Percentiles rank a stretch among this genome's conserved stretches.
Evolutionary conservation across 495 filamentous ascomycete genomes (phyloP).

Genomic region (Sordaria brevicollis): DNA sequence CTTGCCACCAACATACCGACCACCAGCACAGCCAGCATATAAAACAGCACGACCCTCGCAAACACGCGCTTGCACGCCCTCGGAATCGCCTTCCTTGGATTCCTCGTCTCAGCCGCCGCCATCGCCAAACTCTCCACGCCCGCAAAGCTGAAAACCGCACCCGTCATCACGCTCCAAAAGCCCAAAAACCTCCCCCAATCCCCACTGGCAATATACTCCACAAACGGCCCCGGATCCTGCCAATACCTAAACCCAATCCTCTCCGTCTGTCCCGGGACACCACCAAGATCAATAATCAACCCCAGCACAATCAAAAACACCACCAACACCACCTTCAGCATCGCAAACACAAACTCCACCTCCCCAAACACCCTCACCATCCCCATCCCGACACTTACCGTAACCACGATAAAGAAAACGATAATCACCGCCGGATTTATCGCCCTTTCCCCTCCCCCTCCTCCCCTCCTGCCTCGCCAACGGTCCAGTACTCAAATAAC

Average conservation of each 20-base stretch:
- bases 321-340: constrained; percentile 55
- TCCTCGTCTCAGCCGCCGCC: constrained; percentile 64
- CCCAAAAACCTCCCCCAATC: constrained; percentile 45
- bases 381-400: constrained; percentile 41
- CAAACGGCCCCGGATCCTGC: constrained; percentile 60
- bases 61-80: constrained; percentile 60
- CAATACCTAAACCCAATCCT: constrained; percentile 57
- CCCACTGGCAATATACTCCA: constrained; percentile 43
- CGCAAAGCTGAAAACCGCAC: constrained; percentile 49
- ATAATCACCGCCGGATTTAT: constrained; percentile 45
- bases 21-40: constrained; percentile 58
- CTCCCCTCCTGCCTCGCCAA: too few species aligned
- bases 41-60: constrained; percentile 61
- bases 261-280: constrained; percentile 43
- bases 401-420: constrained; percentile 43
- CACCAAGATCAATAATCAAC: constrained; percentile 57
- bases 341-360: constrained; percentile 49
- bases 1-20: constrained; percentile 63
- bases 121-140: constrained; percentile 51
- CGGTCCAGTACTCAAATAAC: constrained; percentile 45
- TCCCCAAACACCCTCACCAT: constrained; percentile 53
- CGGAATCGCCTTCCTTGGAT: constrained; percentile 61
- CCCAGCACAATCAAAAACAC: constrained; percentile 55
- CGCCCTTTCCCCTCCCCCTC: too few species aligned
- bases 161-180: constrained; percentile 50